Conservation (phyloP, 2,329 filamentous ascomycete genomes). For the Epichloe typhina region DNA sequence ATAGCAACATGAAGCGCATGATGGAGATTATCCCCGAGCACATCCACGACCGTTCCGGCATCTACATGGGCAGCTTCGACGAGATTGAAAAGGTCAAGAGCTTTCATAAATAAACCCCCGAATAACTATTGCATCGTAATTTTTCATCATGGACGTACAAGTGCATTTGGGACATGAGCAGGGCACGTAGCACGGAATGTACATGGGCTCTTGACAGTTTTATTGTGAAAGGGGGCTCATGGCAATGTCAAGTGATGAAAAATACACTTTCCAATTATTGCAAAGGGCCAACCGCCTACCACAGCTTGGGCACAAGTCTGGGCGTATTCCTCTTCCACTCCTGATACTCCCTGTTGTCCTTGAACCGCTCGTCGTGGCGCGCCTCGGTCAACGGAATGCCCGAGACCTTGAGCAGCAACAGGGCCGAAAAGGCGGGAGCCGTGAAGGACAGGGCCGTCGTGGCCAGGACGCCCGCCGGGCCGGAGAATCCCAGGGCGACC, state of each 20-base stretch:
- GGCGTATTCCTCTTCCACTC: slow-evolving; percentile 55
- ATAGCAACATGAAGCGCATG: slow-evolving; percentile 86
- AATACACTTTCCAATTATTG: too few species aligned
- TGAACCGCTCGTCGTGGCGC: slow-evolving; percentile 55
- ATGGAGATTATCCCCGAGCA: slow-evolving; percentile 76
- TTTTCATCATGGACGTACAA: not conserved
- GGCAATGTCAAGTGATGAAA: too few species aligned
- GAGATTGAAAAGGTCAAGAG: slow-evolving; percentile 93
- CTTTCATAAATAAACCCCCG: slow-evolving; percentile 40
- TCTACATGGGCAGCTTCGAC: slow-evolving; percentile 89
- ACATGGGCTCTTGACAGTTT: not conserved
- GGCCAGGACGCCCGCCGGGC: slow-evolving; percentile 17
- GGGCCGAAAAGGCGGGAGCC: slow-evolving; percentile 51
- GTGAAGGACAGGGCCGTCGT: slow-evolving; percentile 33
- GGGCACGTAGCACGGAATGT: not conserved
- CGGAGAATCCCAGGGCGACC: slow-evolving; percentile 41
- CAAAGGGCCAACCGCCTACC: slow-evolving; percentile 7
- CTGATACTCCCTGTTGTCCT: slow-evolving; percentile 50
- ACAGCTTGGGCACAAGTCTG: slow-evolving; percentile 50
- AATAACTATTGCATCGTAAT: not conserved
- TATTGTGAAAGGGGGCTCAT: not conserved
- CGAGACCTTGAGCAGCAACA: slow-evolving; percentile 49
- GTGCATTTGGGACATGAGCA: not conserved
- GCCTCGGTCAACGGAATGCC: slow-evolving; percentile 53
- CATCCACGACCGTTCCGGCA: slow-evolving; percentile 91